Evolutionary conservation across 208 protist species (phyloP).

Genomic region (Sergeia podlipaevii): DNA sequence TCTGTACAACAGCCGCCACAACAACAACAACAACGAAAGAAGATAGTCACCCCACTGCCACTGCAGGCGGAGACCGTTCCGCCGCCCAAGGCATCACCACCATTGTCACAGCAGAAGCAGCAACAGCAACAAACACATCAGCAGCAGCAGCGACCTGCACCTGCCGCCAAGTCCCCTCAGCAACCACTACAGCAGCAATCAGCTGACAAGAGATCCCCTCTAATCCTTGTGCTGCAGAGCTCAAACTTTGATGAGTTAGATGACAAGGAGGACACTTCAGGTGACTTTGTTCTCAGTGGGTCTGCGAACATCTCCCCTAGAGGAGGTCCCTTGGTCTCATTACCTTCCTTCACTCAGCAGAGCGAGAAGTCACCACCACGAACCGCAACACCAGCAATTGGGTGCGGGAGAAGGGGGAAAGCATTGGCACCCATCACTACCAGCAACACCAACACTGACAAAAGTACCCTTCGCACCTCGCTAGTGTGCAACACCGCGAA

Average conservation of each 20-base stretch:
- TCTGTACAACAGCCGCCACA: no score
- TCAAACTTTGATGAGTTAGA: constrained; percentile 11
- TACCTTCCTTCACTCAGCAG: no score
- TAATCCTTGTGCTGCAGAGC: background rate
- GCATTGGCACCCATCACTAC: background rate
- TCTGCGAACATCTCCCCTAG: no score
- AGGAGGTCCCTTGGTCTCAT: no score
- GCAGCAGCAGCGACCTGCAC: background rate
- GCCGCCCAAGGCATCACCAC: no score
- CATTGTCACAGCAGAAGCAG: background rate
- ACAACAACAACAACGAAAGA: no score
- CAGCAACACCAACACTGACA: constrained; percentile 4
- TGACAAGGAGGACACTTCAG: constrained; percentile 6
- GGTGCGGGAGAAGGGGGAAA: no score
- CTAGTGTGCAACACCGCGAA: no score
- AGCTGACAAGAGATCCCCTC: background rate
- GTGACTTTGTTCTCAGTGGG: no score
- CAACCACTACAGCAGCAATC: background rate
- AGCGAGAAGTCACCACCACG: no score
- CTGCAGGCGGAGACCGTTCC: background rate
- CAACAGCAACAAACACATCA: background rate
- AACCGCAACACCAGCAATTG: no score
- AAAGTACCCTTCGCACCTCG: background rate
- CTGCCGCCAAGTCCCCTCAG: background rate
- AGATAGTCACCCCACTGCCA: background rate